A percentile compares a stretch with the other conserved stretches of the same genome.
These are phyloP conservation scores for Vitis riparia DNA, from an alignment of 164 flowering plant genomes.

Conservation along the genomic window DNA sequence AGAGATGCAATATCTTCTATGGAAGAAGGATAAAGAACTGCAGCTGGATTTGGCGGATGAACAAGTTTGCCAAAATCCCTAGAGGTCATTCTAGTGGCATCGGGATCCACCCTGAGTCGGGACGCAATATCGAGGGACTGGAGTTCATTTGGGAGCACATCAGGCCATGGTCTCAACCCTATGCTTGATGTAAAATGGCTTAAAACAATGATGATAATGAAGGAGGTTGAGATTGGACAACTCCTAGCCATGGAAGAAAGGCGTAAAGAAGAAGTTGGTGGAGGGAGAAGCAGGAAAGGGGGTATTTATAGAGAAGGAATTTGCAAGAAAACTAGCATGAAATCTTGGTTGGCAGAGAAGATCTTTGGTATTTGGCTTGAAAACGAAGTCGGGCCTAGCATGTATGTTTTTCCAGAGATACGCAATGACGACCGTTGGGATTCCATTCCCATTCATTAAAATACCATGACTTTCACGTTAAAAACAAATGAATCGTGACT, in stretches of 20 bases:
- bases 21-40: slow-evolving; percentile 65
- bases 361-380: not conserved
- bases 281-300: not conserved
- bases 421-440: too few species aligned
- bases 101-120: slow-evolving; percentile 31
- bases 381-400: too few species aligned
- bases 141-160: slow-evolving; percentile 25
- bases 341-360: slow-evolving; percentile 17
- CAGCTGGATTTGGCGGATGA: slow-evolving; percentile 36
- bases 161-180: not conserved
- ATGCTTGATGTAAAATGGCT: slow-evolving; percentile 30
- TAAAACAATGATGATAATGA: slow-evolving; percentile 16
- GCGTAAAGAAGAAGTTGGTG: not conserved
- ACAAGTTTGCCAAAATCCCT: slow-evolving; percentile 62
- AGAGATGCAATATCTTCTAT: slow-evolving; percentile 45
- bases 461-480: too few species aligned
- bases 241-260: slow-evolving; percentile 30
- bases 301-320: slow-evolving; percentile 8
- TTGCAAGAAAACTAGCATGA: slow-evolving; percentile 25
- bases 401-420: too few species aligned
- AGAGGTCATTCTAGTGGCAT: slow-evolving; percentile 39
- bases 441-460: too few species aligned
- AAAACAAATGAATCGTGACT: too few species aligned
- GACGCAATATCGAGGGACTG: slow-evolving; percentile 28
- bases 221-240: slow-evolving; percentile 9